A percentile compares a stretch with the other conserved stretches of the same genome.
Evolutionary conservation across 257 asterid species (phyloP).

Genomic region (Nicotiana tomentosiformis): DNA sequence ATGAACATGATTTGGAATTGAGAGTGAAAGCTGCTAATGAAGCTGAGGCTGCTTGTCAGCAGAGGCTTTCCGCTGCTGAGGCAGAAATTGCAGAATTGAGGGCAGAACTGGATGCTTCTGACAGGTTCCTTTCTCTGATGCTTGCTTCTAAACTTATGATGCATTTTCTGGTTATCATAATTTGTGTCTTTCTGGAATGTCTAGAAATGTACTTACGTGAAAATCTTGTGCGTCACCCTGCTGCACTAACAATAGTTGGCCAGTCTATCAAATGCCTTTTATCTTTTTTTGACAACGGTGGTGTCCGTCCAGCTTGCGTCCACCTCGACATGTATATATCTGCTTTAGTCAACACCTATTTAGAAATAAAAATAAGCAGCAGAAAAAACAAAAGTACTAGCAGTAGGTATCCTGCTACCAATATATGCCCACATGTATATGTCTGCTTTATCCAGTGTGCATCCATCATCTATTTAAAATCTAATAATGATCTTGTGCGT

Average conservation of each 20-base stretch:
- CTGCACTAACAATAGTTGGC: not conserved
- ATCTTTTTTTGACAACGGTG: no score
- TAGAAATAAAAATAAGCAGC: no score
- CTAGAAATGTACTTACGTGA: not conserved
- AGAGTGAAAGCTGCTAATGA: conserved; percentile 94
- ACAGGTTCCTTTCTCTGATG: conserved; percentile 52
- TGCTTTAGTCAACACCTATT: no score
- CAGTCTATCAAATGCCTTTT: not conserved
- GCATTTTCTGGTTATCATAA: not conserved
- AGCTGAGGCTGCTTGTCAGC: conserved; percentile 90
- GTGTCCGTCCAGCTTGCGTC: no score
- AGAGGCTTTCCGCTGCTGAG: conserved; percentile 81
- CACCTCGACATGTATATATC: no score
- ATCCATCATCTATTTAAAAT: not conserved
- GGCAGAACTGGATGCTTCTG: conserved; percentile 77
- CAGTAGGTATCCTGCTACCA: no score
- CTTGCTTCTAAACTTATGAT: not conserved
- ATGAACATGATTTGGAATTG: conserved; percentile 83
- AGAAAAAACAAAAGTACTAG: no score
- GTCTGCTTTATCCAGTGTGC: conserved; percentile 2
- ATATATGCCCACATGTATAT: not conserved
- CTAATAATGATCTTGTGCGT: not conserved
- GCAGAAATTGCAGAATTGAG: conserved; percentile 74
- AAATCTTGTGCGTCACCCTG: not conserved
- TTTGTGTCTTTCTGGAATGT: not conserved